Percentiles rank a stretch among this genome's conserved stretches.
Conservation (phyloP, 257 asterid genomes). For the Perilla frutescens region DNA sequence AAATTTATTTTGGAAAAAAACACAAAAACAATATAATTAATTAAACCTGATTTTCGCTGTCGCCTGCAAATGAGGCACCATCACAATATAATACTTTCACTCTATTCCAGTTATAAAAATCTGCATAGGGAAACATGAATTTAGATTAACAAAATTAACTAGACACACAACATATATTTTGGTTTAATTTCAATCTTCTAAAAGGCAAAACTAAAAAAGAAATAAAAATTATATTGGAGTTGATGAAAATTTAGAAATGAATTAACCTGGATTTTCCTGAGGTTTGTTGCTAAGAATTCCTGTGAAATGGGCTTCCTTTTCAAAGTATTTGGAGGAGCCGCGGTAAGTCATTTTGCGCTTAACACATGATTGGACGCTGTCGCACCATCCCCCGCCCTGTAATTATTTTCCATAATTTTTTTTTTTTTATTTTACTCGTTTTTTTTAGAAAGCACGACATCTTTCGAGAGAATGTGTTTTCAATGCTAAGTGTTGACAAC, state of each 20-base stretch:
- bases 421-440: too few species aligned
- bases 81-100: conserved; percentile 72
- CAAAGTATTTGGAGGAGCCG: conserved; percentile 64
- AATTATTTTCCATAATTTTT: too few species aligned
- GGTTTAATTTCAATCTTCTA: too few species aligned
- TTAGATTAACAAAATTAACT: too few species aligned
- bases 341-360: conserved; percentile 60
- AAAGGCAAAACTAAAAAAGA: too few species aligned
- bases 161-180: too few species aligned
- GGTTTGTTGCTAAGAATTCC: conserved; percentile 70
- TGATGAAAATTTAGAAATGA: too few species aligned
- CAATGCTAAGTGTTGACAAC: too few species aligned
- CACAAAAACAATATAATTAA: background rate
- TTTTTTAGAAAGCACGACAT: too few species aligned
- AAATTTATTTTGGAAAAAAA: too few species aligned
- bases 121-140: conserved; percentile 33
- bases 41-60: conserved; percentile 58
- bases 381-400: conserved; percentile 99
- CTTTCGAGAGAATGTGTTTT: too few species aligned
- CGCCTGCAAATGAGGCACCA: conserved; percentile 74
- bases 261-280: conserved; percentile 67
- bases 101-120: conserved; percentile 78
- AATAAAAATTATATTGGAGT: too few species aligned
- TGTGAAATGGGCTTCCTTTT: conserved; percentile 54
- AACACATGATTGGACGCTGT: conserved; percentile 51